Evolutionary conservation across 208 protist genomes (phyloP), one percentile per base, ranked within the genome.

Genomic region (Leishmania guyanensis): DNA sequence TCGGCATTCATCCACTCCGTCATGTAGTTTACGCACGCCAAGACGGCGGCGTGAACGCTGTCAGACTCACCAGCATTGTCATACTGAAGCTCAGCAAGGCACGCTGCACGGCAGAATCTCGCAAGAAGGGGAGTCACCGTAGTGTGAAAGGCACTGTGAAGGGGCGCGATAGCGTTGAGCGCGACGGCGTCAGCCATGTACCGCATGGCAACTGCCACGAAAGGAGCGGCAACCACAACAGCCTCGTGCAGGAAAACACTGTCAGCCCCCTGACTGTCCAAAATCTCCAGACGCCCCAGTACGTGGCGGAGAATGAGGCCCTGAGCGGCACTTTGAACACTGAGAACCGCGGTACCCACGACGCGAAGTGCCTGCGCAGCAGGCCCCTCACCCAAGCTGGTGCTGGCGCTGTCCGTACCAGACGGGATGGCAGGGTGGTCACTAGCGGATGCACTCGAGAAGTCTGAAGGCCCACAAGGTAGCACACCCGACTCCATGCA

Each of bases 31-130:
- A 84, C 54, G 54, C 80, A 79, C 54, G 80, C 80, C 43, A 80
- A 46, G 36, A 84, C 74, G 53, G 75, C 80, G 22, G 75, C 68
- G 80, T 84, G 80, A n/a, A 79, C 75, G 56, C 80, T 84, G 50
- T 69, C 68, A 5, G 80, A 17, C 14, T 84, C 80, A 1, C 80
- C 75, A 14, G 75, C 74, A 26, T 75, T 68, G 48, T 84, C 80
- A 56, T 84, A 84, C 65, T 75, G 36, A 0, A 84, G 75, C 51
- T 84, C 60, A 20, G 65, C 53, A 39, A n/a, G 26, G 17, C 65
- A 58, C 29, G 16, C 80, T 0, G 39, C 68, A 60, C 43, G 43
- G 68, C 80, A 84, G 48, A 79, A 84, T 0, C 22, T 50, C 10
- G 46, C 54, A 10, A 84, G 80, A 36, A 80, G 46, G 46, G 80